Conservation (phyloP, 176 grass and related monocot genomes). For the Echinochloa phyllopogon region DNA sequence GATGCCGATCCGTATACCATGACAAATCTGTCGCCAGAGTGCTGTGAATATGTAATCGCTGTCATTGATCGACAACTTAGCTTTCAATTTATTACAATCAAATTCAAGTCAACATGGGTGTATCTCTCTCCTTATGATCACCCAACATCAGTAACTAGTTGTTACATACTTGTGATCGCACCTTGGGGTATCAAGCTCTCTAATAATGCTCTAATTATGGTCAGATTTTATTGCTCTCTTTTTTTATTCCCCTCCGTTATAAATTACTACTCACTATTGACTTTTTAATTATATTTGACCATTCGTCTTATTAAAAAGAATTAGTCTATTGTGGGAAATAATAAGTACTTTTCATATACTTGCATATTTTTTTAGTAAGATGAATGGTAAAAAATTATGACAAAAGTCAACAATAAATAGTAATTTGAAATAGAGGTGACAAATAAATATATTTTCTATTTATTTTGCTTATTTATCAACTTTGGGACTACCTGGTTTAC, state of each 20-base stretch:
- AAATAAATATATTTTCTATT: too few relatives aligned
- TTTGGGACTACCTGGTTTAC: background rate
- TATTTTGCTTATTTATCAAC: background rate
- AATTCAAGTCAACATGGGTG: slow-evolving; percentile 36
- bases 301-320: too few relatives aligned
- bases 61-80: slow-evolving; percentile 39
- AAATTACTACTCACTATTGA: too few relatives aligned
- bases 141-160: background rate
- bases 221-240: background rate
- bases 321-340: too few relatives aligned
- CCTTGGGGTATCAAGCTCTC: background rate
- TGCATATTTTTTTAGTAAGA: too few relatives aligned
- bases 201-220: background rate
- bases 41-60: background rate
- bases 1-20: slow-evolving; percentile 17
- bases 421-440: too few relatives aligned
- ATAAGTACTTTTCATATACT: too few relatives aligned
- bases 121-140: background rate
- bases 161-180: background rate
- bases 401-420: too few relatives aligned
- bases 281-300: too few relatives aligned
- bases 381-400: too few relatives aligned
- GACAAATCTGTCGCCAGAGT: slow-evolving; percentile 45
- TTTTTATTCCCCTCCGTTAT: too few relatives aligned
- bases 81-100: slow-evolving; percentile 34